Percentiles rank a stretch among this genome's conserved stretches.
phyloP scores from a whole-genome alignment of 129 eudicot genomes.

The Pulicaria dysenterica region DNA sequence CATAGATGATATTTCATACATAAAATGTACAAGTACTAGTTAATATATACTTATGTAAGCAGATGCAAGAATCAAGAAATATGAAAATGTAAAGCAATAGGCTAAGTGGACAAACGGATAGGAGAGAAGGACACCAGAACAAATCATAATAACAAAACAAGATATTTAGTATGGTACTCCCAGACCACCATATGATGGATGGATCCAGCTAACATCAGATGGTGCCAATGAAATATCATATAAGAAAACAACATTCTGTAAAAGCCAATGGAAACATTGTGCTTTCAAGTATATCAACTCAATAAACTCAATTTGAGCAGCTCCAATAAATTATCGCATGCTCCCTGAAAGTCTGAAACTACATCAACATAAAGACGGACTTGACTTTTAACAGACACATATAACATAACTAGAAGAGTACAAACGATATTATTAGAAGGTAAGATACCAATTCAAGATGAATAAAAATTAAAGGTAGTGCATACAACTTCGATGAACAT shows the following conservation, averaged over 20 bases:
- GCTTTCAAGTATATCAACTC: too few species aligned
- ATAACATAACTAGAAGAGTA: background rate
- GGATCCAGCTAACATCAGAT: too few species aligned
- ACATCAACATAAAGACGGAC: too few species aligned
- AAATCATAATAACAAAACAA: conserved; percentile 10
- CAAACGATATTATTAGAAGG: background rate
- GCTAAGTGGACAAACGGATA: background rate
- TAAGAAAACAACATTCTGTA: too few species aligned
- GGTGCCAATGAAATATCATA: too few species aligned
- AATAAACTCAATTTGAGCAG: too few species aligned
- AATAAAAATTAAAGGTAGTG: background rate
- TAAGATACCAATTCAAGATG: background rate
- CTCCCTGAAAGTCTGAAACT: too few species aligned
- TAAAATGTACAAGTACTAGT: conserved; percentile 2
- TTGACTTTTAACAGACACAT: too few species aligned
- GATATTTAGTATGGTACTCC: too few species aligned
- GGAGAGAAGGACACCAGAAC: background rate
- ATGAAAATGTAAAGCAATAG: background rate
- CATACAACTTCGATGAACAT: conserved; percentile 3
- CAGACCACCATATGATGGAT: too few species aligned
- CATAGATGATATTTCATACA: conserved; percentile 3
- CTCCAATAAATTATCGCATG: too few species aligned
- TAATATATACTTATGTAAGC: background rate
- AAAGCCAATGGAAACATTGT: too few species aligned
- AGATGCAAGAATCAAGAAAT: conserved; percentile 4